Evolutionary conservation across 2,329 filamentous ascomycete genomes (phyloP).

Genomic region (Diaporthe australafricana): DNA sequence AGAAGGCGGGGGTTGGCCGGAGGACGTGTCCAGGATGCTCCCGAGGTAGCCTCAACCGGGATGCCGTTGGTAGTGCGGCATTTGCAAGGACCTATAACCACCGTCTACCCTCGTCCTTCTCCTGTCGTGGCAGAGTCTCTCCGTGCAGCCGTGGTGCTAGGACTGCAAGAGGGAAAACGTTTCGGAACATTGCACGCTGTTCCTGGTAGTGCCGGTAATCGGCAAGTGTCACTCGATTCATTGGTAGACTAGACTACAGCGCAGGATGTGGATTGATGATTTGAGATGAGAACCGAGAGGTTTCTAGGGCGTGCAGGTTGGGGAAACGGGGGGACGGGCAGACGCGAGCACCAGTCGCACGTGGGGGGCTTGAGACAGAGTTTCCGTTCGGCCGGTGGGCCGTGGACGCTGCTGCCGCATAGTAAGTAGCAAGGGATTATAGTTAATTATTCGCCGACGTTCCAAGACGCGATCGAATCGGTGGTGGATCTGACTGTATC

Average conservation of each 20-base stretch:
- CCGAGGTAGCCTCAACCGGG: background rate
- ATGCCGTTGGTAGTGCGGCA: too few species aligned
- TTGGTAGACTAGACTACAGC: background rate
- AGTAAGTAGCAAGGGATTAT: background rate
- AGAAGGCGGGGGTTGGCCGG: conserved; percentile 6
- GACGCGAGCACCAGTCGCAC: background rate
- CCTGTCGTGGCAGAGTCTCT: background rate
- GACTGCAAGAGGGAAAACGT: too few species aligned
- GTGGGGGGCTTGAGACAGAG: background rate
- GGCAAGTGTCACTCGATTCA: too few species aligned
- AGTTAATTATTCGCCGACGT: background rate
- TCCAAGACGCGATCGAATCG: background rate
- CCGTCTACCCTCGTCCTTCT: too few species aligned
- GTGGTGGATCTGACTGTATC: background rate
- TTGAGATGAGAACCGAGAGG: background rate
- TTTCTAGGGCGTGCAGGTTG: background rate
- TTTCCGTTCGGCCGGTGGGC: conserved; percentile 33
- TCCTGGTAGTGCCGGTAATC: too few species aligned
- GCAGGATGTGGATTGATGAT: background rate
- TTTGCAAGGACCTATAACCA: background rate
- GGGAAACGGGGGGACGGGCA: background rate
- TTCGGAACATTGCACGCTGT: too few species aligned
- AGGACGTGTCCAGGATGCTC: background rate
- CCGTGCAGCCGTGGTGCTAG: too few species aligned
- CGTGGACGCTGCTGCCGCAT: background rate